phyloP scores from a whole-genome alignment of 1,284 basidiomycete genomes.

The Sparassis latifolia region DNA sequence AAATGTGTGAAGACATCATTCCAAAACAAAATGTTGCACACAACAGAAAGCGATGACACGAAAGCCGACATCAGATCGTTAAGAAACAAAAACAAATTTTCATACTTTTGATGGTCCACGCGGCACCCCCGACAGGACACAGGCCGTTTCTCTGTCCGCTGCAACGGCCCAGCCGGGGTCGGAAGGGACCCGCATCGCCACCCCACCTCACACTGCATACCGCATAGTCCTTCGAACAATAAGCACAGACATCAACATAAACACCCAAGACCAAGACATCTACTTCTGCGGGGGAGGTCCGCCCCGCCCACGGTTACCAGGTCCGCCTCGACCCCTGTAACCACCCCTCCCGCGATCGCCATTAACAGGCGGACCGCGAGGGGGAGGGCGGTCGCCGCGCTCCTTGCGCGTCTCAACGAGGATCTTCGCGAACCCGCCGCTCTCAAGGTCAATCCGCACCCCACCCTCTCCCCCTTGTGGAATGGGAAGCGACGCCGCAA shows the following conservation, averaged over 20 bases:
- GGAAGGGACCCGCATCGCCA: background rate
- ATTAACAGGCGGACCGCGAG: constrained; percentile 27
- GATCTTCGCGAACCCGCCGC: constrained; percentile 51
- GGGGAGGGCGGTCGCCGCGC: constrained; percentile 64
- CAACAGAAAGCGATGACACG: constrained; percentile 12
- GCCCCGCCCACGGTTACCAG: constrained; percentile 27
- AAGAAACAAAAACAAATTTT: constrained; percentile 6
- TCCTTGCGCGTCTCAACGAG: constrained; percentile 88
- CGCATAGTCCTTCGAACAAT: background rate
- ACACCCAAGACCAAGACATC: background rate
- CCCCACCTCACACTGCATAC: background rate
- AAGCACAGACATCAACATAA: background rate
- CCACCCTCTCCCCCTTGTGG: constrained; percentile 82
- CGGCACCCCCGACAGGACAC: constrained; percentile 1
- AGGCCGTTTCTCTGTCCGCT: background rate
- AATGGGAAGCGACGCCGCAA: constrained; percentile 61
- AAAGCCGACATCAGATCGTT: constrained; percentile 10
- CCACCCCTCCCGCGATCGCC: constrained; percentile 27
- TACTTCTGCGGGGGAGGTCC: constrained; percentile 19
- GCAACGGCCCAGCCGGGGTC: constrained; percentile 3
- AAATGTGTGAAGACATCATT: constrained; percentile 5
- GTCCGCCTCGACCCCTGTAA: constrained; percentile 26
- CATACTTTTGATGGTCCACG: constrained; percentile 7
- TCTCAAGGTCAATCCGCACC: constrained; percentile 66
- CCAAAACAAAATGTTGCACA: constrained; percentile 11